These are phyloP conservation scores for Rhododendron williamsianum DNA, from an alignment of 148 eudicot species.

Conservation along the genomic window DNA sequence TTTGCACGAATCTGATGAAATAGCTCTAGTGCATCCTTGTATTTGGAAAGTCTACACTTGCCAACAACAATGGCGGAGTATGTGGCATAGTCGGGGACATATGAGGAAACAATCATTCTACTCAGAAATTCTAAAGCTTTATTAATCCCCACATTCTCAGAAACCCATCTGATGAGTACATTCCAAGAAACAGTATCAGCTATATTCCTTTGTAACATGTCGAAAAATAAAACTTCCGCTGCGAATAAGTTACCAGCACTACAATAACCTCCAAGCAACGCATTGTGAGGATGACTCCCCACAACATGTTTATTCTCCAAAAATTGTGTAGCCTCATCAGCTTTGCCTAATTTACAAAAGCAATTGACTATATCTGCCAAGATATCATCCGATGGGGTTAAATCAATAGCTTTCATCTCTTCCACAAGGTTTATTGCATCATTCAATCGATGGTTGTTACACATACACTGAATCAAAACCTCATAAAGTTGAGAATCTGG, in stretches of 20 bases:
- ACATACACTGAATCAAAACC: constrained; percentile 37
- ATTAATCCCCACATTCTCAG: constrained; percentile 22
- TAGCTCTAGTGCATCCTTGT: constrained; percentile 38
- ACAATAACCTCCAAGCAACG: constrained; percentile 48
- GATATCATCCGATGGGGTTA: constrained; percentile 32
- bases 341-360: constrained; percentile 33
- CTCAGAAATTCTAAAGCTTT: constrained; percentile 40
- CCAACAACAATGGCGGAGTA: constrained; percentile 60
- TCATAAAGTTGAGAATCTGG: constrained; percentile 38
- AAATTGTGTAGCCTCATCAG: constrained; percentile 35
- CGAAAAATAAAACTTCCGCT: constrained; percentile 34
- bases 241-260: constrained; percentile 19
- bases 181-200: constrained; percentile 51
- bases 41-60: constrained; percentile 38
- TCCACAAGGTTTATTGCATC: constrained; percentile 44
- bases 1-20: constrained; percentile 33
- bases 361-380: constrained; percentile 34
- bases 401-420: constrained; percentile 38
- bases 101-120: constrained; percentile 50
- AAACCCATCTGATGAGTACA: constrained; percentile 46
- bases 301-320: constrained; percentile 34
- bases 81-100: constrained; percentile 45
- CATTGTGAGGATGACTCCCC: constrained; percentile 43
- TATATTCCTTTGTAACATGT: constrained; percentile 37
- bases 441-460: constrained; percentile 25